These are phyloP conservation scores for Claviceps humidiphila DNA, from an alignment of 2,329 filamentous ascomycete genomes.

Conservation along the genomic window DNA sequence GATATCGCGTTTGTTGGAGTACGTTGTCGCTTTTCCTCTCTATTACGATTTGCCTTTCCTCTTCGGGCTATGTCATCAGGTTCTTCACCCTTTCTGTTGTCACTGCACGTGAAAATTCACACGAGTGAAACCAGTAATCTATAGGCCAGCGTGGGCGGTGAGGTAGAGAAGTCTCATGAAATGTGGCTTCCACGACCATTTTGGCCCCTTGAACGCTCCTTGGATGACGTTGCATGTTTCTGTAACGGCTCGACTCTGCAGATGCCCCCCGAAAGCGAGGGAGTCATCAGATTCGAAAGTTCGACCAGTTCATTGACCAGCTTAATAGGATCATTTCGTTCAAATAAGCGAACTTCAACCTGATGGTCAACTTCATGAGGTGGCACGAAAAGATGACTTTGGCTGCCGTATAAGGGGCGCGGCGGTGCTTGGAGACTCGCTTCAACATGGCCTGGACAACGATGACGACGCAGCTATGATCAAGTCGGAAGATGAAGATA, in stretches of 20 bases:
- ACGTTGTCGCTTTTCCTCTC: slow-evolving; percentile 21
- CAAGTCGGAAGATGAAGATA: slow-evolving; percentile 28
- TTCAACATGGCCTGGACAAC: slow-evolving; percentile 24
- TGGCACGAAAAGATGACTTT: slow-evolving; percentile 71
- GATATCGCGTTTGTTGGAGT: slow-evolving; percentile 81
- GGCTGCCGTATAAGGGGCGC: slow-evolving; percentile 67
- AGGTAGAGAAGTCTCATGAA: not conserved
- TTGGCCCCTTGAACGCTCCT: not conserved
- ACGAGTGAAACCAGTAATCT: not conserved
- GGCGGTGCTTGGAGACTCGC: slow-evolving; percentile 52
- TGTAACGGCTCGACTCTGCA: not conserved
- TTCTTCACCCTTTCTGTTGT: not conserved
- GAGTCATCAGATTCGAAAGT: not conserved
- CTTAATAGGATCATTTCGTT: slow-evolving; percentile 55
- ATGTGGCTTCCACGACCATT: not conserved
- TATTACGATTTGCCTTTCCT: not conserved
- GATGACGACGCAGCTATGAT: slow-evolving; percentile 14
- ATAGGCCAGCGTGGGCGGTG: not conserved
- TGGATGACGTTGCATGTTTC: not conserved
- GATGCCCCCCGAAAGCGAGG: not conserved
- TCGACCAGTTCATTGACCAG: not conserved
- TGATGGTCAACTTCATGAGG: slow-evolving; percentile 58
- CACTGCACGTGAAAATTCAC: not conserved
- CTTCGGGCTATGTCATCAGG: not conserved
- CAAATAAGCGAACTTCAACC: slow-evolving; percentile 63